phyloP scores from a whole-genome alignment of 208 protist genomes.

The Acanthamoeba divionensis region DNA sequence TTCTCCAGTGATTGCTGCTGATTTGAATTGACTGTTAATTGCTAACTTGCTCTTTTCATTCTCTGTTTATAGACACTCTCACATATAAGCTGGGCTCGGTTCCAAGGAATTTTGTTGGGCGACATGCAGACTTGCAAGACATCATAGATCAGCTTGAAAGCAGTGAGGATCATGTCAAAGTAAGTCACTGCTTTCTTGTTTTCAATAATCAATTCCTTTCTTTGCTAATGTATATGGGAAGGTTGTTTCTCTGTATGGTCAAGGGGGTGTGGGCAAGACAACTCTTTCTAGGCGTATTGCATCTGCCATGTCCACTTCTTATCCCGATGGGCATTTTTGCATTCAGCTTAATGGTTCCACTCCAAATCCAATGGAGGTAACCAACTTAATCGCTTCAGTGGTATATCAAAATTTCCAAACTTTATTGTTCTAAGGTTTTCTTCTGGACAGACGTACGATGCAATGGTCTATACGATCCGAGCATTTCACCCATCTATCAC shows the following conservation, averaged over 20 bases:
- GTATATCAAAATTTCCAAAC: neutral
- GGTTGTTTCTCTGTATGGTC: constrained; percentile 27
- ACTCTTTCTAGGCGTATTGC: neutral
- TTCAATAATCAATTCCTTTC: no score
- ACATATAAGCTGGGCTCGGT: constrained; percentile 7
- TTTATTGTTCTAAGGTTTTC: neutral
- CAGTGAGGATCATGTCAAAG: constrained; percentile 4
- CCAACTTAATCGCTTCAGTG: neutral
- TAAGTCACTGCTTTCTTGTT: no score
- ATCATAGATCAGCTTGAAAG: neutral
- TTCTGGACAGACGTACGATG: neutral
- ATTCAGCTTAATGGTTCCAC: constrained; percentile 28
- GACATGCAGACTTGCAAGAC: constrained; percentile 11
- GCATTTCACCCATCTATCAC: neutral
- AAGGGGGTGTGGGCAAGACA: constrained; percentile 26
- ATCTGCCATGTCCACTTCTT: neutral
- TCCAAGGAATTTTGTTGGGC: neutral
- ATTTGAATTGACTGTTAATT: neutral
- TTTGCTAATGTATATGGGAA: no score
- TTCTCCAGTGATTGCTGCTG: neutral
- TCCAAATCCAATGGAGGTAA: neutral
- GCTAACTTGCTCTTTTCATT: neutral
- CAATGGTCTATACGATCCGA: constrained; percentile 18
- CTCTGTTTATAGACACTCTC: neutral
- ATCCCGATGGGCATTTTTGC: constrained; percentile 1